These are phyloP conservation scores for Pterocarpus macrocarpus DNA, from an alignment of 306 rosid genomes.

Conservation along the genomic window DNA sequence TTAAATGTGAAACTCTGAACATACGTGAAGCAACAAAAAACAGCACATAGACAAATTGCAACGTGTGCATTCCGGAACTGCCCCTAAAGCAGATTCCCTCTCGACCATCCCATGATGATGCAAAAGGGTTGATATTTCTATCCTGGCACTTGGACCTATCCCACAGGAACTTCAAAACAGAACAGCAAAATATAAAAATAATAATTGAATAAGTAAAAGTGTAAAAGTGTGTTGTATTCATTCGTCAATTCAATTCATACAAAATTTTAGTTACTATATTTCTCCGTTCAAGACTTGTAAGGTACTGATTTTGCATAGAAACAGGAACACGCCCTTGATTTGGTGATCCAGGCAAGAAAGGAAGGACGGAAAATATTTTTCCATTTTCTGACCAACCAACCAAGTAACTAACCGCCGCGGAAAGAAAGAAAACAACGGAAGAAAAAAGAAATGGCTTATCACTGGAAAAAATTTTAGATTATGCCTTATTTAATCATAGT, in stretches of 20 bases:
- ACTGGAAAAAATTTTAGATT: conserved; percentile 8
- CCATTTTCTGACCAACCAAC: conserved; percentile 11
- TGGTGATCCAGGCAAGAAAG: not conserved
- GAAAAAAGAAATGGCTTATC: not conserved
- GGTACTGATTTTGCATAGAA: not conserved
- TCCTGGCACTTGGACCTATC: conserved; percentile 7
- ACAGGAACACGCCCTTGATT: not conserved
- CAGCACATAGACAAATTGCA: not conserved
- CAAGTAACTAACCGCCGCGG: not conserved
- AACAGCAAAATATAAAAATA: not conserved
- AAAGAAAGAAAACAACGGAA: conserved; percentile 12
- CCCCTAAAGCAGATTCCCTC: not conserved
- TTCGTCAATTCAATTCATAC: not conserved
- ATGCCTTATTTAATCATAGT: not conserved
- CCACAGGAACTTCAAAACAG: conserved; percentile 12
- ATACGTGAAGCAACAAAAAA: not conserved
- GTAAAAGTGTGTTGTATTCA: not conserved
- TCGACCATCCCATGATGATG: not conserved
- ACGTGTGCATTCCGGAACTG: conserved; percentile 1
- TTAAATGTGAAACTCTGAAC: not conserved
- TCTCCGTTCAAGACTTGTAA: not conserved
- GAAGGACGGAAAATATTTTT: not conserved
- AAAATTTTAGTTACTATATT: conserved; percentile 14
- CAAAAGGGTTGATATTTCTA: not conserved
- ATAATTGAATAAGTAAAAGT: not conserved